A percentile compares a stretch with the other conserved stretches of the same genome.
Conservation (phyloP, 1,139 yeast species). For the Candida tropicalis region DNA sequence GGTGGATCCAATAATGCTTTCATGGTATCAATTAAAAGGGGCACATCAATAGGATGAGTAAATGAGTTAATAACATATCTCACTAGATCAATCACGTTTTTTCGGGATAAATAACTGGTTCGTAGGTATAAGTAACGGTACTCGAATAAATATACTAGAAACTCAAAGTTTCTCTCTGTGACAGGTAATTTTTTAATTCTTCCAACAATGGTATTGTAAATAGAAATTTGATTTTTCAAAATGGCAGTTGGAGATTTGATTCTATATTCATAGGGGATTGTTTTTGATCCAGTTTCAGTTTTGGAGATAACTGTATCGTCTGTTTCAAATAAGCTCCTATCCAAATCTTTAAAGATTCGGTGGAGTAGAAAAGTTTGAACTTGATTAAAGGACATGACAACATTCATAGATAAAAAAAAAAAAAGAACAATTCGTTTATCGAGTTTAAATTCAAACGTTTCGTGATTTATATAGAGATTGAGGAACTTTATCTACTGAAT, state of each 20-base stretch:
- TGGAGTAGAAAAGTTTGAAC: conserved; percentile 9
- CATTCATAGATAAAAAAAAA: not conserved
- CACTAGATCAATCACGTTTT: conserved; percentile 8
- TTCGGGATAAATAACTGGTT: not conserved
- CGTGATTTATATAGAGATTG: not conserved
- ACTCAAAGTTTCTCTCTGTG: conserved; percentile 7
- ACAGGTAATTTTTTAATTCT: conserved; percentile 6
- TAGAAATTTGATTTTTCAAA: conserved; percentile 2
- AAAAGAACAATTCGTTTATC: not conserved
- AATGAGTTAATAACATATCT: conserved; percentile 5
- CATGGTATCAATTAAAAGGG: not conserved
- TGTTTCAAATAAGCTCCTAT: conserved; percentile 7
- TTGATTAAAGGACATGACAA: conserved; percentile 4
- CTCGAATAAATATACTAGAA: conserved; percentile 8
- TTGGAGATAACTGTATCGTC: not conserved
- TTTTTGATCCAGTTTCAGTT: not conserved
- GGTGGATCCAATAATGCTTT: not conserved
- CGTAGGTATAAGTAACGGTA: conserved; percentile 8
- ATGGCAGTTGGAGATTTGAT: not conserved
- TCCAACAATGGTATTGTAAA: not conserved
- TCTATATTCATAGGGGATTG: conserved; percentile 2
- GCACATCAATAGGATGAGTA: not conserved
- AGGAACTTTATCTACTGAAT: no score
- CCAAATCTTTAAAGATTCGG: conserved; percentile 13
- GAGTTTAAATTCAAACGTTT: not conserved